Conservation (phyloP, 139 green algal species). For the Tetraselmis striata region DNA sequence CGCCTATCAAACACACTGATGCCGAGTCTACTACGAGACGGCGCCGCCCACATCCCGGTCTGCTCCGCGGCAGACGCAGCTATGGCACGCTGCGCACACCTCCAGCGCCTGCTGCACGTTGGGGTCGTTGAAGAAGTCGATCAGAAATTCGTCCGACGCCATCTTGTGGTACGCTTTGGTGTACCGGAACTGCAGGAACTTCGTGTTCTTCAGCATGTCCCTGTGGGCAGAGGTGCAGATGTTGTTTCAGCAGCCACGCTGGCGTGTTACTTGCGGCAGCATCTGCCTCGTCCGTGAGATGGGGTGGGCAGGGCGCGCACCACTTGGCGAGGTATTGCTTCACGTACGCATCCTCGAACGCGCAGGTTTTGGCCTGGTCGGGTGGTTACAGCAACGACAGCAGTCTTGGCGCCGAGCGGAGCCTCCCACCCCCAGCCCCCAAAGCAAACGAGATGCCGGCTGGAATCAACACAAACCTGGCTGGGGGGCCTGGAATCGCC, state of each 20-base stretch:
- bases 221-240: conserved; percentile 20
- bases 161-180: conserved; percentile 51
- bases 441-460: background rate
- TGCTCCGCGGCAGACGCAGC: background rate
- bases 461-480: background rate
- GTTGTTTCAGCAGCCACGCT: too few relatives aligned
- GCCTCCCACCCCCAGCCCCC: too few relatives aligned
- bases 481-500: background rate
- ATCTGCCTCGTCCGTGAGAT: background rate
- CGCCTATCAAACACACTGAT: too few relatives aligned
- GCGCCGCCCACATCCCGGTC: too few relatives aligned
- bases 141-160: conserved; percentile 29
- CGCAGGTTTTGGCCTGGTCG: background rate
- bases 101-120: conserved; percentile 26
- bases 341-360: background rate
- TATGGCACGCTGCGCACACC: conserved; percentile 9
- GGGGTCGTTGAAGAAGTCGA: conserved; percentile 38
- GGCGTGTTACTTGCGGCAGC: background rate
- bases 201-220: conserved; percentile 25
- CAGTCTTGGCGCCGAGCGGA: too few relatives aligned
- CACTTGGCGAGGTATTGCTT: background rate
- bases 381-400: too few relatives aligned
- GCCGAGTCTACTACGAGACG: too few relatives aligned
- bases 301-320: background rate
- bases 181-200: conserved; percentile 35